Conservation (phyloP, 306 rosid genomes). For the Hippophae rhamnoides region DNA sequence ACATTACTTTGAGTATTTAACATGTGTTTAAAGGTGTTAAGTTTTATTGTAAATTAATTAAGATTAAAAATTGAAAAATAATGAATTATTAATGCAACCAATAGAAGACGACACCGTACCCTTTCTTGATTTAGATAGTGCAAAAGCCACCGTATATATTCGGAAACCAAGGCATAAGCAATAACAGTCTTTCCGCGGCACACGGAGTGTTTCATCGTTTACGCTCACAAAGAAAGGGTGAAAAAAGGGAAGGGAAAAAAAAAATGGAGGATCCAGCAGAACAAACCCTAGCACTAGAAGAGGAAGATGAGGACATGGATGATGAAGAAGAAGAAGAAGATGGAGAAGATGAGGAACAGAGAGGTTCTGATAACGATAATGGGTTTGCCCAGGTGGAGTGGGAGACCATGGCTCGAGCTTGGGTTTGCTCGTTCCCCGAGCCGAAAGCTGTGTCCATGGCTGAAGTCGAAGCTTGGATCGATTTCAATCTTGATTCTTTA, state of each 20-base stretch:
- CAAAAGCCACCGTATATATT: no score
- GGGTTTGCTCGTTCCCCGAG: constrained; percentile 75
- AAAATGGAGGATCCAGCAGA: constrained; percentile 44
- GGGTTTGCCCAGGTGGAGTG: constrained; percentile 62
- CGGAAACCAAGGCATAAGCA: no score
- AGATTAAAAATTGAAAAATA: no score
- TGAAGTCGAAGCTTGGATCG: constrained; percentile 92
- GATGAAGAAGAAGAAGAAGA: constrained; percentile 7
- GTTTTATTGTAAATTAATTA: no score
- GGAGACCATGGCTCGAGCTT: constrained; percentile 95
- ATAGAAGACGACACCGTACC: no score
- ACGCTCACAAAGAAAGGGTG: no score
- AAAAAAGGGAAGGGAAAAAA: neutral
- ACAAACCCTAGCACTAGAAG: constrained; percentile 18
- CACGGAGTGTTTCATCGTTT: no score
- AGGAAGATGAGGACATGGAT: neutral
- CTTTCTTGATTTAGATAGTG: no score
- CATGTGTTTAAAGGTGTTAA: no score
- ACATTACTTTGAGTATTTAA: no score
- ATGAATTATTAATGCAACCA: no score
- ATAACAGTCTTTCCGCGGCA: no score
- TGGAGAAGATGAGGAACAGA: constrained; percentile 20
- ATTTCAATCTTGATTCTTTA: constrained; percentile 53
- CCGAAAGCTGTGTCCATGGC: constrained; percentile 67
- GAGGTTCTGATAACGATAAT: constrained; percentile 25